A percentile compares a stretch with the other conserved stretches of the same genome.
Evolutionary conservation across 2,329 filamentous ascomycete species (phyloP).

Genomic region (Calonectria multiphialidica): DNA sequence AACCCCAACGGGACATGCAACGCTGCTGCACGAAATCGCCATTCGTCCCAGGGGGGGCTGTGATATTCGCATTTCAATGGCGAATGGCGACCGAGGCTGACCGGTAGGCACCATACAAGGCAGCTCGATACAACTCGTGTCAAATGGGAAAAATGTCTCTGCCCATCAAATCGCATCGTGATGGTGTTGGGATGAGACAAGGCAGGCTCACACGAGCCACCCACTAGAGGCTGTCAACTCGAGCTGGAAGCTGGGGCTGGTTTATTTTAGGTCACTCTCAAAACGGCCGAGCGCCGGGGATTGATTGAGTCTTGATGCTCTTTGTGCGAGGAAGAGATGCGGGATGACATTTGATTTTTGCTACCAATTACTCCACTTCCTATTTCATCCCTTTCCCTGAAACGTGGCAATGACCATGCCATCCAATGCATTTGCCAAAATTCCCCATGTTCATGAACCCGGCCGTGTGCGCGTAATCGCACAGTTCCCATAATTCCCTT

Average conservation of each 20-base stretch:
- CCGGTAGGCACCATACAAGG: slow-evolving; percentile 25
- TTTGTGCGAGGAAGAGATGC: slow-evolving; percentile 15
- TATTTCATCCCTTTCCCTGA: slow-evolving; percentile 21
- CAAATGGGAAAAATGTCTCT: slow-evolving; percentile 8
- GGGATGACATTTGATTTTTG: slow-evolving; percentile 20
- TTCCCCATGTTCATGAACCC: slow-evolving; percentile 18
- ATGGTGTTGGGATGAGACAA: slow-evolving; percentile 20
- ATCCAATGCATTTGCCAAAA: slow-evolving; percentile 26
- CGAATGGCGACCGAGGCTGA: slow-evolving; percentile 24
- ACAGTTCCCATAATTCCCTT: slow-evolving; percentile 4
- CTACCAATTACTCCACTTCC: slow-evolving; percentile 27
- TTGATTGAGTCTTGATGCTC: slow-evolving; percentile 22
- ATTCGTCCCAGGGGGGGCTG: not conserved
- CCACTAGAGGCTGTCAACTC: not conserved
- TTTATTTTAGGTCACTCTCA: slow-evolving; percentile 7
- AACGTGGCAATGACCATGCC: slow-evolving; percentile 37
- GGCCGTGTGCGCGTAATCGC: not conserved
- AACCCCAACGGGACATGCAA: slow-evolving; percentile 5
- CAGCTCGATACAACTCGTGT: not conserved
- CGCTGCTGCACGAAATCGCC: slow-evolving; percentile 6
- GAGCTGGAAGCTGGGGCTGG: no score
- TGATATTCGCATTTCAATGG: not conserved
- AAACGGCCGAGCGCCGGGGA: slow-evolving; percentile 18
- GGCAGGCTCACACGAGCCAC: slow-evolving; percentile 9
- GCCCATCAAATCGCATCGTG: not conserved